Conservation (phyloP, 306 rosid species). For the Prunus mume region DNA sequence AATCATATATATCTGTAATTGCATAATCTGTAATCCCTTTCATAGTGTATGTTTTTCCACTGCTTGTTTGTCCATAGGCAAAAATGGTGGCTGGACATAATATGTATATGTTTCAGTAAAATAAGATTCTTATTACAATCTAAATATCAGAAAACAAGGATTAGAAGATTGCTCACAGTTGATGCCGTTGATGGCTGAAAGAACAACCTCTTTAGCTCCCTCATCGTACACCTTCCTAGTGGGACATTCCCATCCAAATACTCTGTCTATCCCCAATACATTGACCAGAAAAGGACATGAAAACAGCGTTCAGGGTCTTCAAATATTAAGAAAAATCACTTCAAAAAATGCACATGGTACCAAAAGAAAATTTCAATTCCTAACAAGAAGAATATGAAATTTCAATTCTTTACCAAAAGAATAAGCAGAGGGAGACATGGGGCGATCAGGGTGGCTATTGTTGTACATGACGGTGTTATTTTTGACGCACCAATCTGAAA, state of each 20-base stretch:
- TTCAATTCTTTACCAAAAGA: conserved; percentile 44
- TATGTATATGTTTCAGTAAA: background rate
- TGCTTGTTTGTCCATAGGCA: conserved; percentile 95
- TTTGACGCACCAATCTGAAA: conserved; percentile 57
- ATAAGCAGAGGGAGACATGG: conserved; percentile 43
- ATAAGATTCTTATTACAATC: background rate
- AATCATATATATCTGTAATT: conserved; percentile 59
- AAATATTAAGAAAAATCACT: background rate
- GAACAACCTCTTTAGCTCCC: conserved; percentile 78
- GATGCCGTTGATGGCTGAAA: conserved; percentile 81
- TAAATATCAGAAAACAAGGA: conserved; percentile 14
- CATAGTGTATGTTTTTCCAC: conserved; percentile 98
- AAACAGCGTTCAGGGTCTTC: background rate
- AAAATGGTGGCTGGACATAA: conserved; percentile 67
- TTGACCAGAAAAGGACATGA: background rate
- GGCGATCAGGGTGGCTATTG: conserved; percentile 39
- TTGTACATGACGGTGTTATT: conserved; percentile 44
- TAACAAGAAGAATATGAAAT: background rate
- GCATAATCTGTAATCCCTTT: conserved; percentile 74
- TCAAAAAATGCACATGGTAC: background rate
- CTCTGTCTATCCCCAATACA: conserved; percentile 52
- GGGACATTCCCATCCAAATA: conserved; percentile 52
- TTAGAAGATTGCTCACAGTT: conserved; percentile 58
- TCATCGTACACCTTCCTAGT: conserved; percentile 73
- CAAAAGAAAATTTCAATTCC: background rate